Evolutionary conservation across 352 stramenopile species (phyloP).

Genomic region (Thalassiosira livingstoniorum): DNA sequence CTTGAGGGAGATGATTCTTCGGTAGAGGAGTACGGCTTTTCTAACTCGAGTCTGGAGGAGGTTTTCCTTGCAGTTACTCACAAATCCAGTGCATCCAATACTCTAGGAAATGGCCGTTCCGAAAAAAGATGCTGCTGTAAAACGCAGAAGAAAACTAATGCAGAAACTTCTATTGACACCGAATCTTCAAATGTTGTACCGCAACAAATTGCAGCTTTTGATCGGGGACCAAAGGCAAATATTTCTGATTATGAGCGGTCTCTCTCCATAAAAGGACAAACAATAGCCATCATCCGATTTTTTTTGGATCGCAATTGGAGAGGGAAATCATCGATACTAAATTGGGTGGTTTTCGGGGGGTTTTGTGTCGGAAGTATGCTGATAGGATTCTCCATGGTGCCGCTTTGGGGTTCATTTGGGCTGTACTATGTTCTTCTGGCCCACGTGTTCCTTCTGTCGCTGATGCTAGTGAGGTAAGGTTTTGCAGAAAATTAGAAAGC

Average conservation of each 20-base stretch:
- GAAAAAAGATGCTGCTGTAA: conserved; percentile 36
- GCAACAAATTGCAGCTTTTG: conserved; percentile 13
- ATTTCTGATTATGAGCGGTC: conserved; percentile 32
- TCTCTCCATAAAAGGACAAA: conserved; percentile 44
- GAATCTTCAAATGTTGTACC: neutral
- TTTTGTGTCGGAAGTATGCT: conserved; percentile 28
- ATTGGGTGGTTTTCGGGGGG: conserved; percentile 37
- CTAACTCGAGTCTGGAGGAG: conserved; percentile 79
- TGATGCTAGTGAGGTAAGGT: neutral
- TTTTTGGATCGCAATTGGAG: conserved; percentile 45
- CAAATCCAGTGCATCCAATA: conserved; percentile 8
- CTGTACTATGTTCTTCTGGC: conserved; percentile 25
- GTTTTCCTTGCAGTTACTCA: conserved; percentile 75
- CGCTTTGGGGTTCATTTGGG: neutral
- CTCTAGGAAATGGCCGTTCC: conserved; percentile 18
- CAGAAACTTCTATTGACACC: neutral
- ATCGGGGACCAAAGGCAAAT: conserved; percentile 27
- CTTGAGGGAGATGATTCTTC: conserved; percentile 57
- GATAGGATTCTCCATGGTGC: conserved; percentile 38
- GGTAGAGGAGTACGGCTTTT: conserved; percentile 74
- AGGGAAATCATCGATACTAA: conserved; percentile 42
- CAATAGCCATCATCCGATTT: conserved; percentile 42
- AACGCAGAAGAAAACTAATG: neutral
- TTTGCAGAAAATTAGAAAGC: neutral
- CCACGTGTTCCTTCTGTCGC: conserved; percentile 46